Evolutionary conservation across 2,329 filamentous ascomycete species (phyloP), one percentile per base, ranked within the genome.

Genomic region (Clonostachys sp.): DNA sequence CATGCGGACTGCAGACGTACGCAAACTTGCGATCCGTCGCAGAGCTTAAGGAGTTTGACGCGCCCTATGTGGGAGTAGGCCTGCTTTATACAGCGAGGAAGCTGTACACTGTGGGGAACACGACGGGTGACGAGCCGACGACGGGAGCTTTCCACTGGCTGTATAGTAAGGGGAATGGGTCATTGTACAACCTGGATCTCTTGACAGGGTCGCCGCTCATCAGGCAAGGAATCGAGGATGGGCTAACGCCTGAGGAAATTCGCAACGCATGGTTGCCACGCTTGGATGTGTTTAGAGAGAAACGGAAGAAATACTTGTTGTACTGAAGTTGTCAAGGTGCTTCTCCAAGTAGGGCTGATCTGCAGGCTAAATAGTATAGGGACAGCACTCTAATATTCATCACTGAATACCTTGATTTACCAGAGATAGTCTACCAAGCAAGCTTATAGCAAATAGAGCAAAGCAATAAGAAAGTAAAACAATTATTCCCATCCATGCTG

Each of bases 1-100:
- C 45, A 13, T 52, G 50, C 35, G 50, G 50, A 6, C 18, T 52
- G 24, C 50, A 52, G 45, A 46, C 45, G 13, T 52, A 52, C 30
- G 40, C 40, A 34, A 14, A 46, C n/a, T 16, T 50, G 12, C 24
- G 33, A 41, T 16, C n/a, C 7, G 20, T n/a, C 12, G 30, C 42
- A n/a, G 45, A 48, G 12, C 41, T 45, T 34, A 38, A 18, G 20
- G 33, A 36, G 18, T 50, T 52, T 34, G 50, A 52, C 36, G 34
- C 49, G 7, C 38, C 41, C 3, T 50, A 44, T 41, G 44, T 50
- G 8, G 50, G 45, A 10, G 48, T 50, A 16, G 24, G 17, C 14
- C 44, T 52, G 34, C 44, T 52, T n/a, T 46, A 48, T 34, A 46
- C 45, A 16, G 50, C 50, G 34, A 10, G 50, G 34, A 46, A 43